Percentiles rank a stretch among this genome's conserved stretches.
Evolutionary conservation across 306 rosid species (phyloP).

Genomic region (Gastrolobium villosum): DNA sequence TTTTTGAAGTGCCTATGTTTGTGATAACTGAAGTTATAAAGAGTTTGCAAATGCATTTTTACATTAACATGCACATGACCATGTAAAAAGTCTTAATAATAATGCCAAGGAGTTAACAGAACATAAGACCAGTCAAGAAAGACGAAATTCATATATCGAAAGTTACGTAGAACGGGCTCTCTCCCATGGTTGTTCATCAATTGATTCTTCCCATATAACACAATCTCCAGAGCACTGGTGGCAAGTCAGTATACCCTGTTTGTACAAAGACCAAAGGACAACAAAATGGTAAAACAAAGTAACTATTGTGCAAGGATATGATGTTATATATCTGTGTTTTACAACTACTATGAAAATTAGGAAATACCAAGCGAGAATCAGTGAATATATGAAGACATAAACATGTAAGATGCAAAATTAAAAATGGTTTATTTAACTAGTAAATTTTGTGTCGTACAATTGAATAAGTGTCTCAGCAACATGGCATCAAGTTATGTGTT

Average conservation of each 20-base stretch:
- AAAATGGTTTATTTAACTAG: background rate
- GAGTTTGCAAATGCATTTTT: background rate
- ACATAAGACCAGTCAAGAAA: constrained; percentile 30
- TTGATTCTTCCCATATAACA: constrained; percentile 96
- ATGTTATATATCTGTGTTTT: constrained; percentile 21
- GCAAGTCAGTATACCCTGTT: constrained; percentile 90
- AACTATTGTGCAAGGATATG: constrained; percentile 32
- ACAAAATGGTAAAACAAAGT: constrained; percentile 15
- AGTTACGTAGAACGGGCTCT: constrained; percentile 82
- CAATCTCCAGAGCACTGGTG: constrained; percentile 88
- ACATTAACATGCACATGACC: background rate
- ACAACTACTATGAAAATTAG: constrained; percentile 12
- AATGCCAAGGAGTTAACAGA: constrained; percentile 28
- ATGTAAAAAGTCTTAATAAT: background rate
- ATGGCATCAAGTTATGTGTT: constrained; percentile 2
- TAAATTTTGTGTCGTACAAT: background rate
- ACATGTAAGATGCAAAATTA: background rate
- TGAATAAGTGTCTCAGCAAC: constrained; percentile 4
- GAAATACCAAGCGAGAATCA: constrained; percentile 31
- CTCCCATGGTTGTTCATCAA: constrained; percentile 97
- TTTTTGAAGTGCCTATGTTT: background rate
- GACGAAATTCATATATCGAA: constrained; percentile 5
- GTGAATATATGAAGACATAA: constrained; percentile 29
- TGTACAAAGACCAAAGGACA: constrained; percentile 28
- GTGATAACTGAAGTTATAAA: constrained; percentile 8